Percentiles rank a stretch among this genome's conserved stretches.
Conservation (phyloP, 106 monocot species). For the Narthecium ossifragum region DNA sequence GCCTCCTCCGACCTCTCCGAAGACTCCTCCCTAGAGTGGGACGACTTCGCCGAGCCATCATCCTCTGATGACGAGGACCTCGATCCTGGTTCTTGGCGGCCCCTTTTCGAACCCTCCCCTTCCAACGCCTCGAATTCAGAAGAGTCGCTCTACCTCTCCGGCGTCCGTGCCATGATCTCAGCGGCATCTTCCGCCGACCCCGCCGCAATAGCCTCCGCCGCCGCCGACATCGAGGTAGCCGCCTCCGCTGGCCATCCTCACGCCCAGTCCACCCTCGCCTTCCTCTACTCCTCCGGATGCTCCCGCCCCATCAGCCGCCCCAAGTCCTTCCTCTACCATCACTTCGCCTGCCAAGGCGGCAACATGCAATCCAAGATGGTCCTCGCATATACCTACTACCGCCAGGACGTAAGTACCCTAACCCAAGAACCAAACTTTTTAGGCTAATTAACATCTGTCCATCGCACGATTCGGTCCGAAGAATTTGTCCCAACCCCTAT, state of each 20-base stretch:
- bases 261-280: constrained; percentile 72
- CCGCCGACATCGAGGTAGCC: constrained; percentile 44
- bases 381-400: constrained; percentile 76
- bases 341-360: constrained; percentile 65
- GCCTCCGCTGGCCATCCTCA: constrained; percentile 52
- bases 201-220: constrained; percentile 34
- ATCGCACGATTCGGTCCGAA: neutral
- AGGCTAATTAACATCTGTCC: neutral
- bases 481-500: neutral
- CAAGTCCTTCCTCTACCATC: constrained; percentile 65
- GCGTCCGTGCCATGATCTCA: constrained; percentile 45
- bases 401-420: constrained; percentile 60
- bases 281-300: constrained; percentile 50
- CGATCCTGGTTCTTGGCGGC: constrained; percentile 73
- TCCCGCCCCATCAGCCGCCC: constrained; percentile 28
- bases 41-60: constrained; percentile 57
- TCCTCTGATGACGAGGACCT: constrained; percentile 33
- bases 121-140: constrained; percentile 13
- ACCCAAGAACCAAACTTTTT: neutral
- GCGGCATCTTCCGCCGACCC: constrained; percentile 54
- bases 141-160: constrained; percentile 39
- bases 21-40: constrained; percentile 53
- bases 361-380: constrained; percentile 94
- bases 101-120: constrained; percentile 48
- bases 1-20: constrained; percentile 15